Conservation (phyloP, 2,329 filamentous ascomycete species). For the Sporothrix curviconia region DNA sequence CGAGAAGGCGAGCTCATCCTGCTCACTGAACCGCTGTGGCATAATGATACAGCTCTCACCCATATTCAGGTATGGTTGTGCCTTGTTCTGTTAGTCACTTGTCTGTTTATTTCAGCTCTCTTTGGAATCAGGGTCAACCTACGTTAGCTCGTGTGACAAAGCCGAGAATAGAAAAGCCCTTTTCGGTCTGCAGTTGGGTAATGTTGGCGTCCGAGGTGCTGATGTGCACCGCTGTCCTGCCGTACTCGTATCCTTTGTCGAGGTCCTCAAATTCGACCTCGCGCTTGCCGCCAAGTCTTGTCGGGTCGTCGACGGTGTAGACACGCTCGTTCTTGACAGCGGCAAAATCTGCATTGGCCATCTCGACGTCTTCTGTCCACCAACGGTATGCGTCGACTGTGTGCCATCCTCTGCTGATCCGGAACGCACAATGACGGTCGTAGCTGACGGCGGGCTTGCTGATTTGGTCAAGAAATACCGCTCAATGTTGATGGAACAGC, state of each 20-base stretch:
- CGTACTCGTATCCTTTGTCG: conserved; percentile 92
- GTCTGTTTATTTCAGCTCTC: too few species aligned
- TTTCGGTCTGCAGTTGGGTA: conserved; percentile 74
- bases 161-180: conserved; percentile 74
- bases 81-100: conserved; percentile 32
- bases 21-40: conserved; percentile 69
- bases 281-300: conserved; percentile 68
- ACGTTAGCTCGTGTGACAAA: conserved; percentile 72
- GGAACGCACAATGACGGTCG: conserved; percentile 59
- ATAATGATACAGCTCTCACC: conserved; percentile 74
- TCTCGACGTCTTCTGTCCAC: conserved; percentile 45
- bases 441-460: conserved; percentile 68
- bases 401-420: conserved; percentile 44
- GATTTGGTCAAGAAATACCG: conserved; percentile 82
- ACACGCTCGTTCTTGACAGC: conserved; percentile 69
- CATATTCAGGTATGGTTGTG: conserved; percentile 79
- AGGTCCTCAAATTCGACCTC: conserved; percentile 78
- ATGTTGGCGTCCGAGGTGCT: conserved; percentile 79
- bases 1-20: conserved; percentile 76
- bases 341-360: conserved; percentile 45
- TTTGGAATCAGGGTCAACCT: conserved; percentile 22
- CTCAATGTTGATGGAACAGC: conserved; percentile 77
- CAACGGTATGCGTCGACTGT: conserved; percentile 46
- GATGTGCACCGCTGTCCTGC: conserved; percentile 84
- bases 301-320: conserved; percentile 73